A percentile compares a stretch with the other conserved stretches of the same genome.
phyloP scores from a whole-genome alignment of 169 alveolate species.

The Plasmodium gonderi region DNA sequence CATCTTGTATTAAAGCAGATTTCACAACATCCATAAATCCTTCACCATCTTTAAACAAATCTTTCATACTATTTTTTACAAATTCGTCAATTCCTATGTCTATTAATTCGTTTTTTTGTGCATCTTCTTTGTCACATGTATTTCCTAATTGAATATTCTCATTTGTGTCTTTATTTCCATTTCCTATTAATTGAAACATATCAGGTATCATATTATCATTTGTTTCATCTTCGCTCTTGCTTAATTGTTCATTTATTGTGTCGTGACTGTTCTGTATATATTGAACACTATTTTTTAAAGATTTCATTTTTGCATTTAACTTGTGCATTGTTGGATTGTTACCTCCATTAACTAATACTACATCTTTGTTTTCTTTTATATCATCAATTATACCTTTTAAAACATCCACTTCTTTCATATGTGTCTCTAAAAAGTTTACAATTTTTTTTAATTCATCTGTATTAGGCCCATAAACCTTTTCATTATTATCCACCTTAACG shows the following conservation, averaged over 20 bases:
- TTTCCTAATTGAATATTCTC: neutral
- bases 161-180: neutral
- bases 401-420: neutral
- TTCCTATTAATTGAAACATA: neutral
- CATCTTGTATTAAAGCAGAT: neutral
- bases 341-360: neutral
- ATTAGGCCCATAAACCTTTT: neutral
- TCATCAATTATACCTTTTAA: conserved; percentile 10
- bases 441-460: conserved; percentile 16
- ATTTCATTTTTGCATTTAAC: neutral
- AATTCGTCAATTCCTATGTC: neutral
- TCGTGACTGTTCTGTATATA: neutral
- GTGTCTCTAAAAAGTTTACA: conserved; percentile 17
- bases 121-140: neutral
- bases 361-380: neutral
- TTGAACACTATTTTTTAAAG: neutral
- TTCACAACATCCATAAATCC: conserved; percentile 31
- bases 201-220: neutral
- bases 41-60: conserved; percentile 22
- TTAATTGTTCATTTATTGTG: neutral
- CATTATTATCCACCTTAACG: neutral
- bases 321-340: neutral
- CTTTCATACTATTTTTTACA: conserved; percentile 5
- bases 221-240: neutral
- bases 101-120: neutral